These are phyloP conservation scores for Ceratocystis papillata DNA, from an alignment of 2,329 filamentous ascomycete species.

Conservation along the genomic window DNA sequence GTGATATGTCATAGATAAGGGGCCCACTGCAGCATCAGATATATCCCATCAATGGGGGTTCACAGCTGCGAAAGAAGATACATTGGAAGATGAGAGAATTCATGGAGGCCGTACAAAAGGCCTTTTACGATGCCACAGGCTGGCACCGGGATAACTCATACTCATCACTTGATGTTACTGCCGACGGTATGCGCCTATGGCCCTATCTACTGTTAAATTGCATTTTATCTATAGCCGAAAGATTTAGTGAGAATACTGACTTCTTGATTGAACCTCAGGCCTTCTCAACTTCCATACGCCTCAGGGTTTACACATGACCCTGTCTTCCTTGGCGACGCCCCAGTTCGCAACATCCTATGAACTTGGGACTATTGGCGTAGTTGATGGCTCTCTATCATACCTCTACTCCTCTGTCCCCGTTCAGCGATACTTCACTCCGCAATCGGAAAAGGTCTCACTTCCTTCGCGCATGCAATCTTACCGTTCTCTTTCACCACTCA, in stretches of 20 bases:
- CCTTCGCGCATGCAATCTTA: slow-evolving; percentile 73
- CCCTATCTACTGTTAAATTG: not conserved
- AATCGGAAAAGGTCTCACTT: slow-evolving; percentile 65
- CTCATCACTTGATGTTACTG: slow-evolving; percentile 70
- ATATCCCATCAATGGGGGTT: not conserved
- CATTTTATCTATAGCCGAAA: too few relatives aligned
- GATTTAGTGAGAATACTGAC: slow-evolving; percentile 2
- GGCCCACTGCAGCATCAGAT: not conserved
- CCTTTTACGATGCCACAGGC: slow-evolving; percentile 74
- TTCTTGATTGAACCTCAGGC: slow-evolving; percentile 38
- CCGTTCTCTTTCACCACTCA: slow-evolving; percentile 50
- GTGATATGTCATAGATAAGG: slow-evolving; percentile 1
- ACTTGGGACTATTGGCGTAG: slow-evolving; percentile 75
- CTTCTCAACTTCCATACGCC: slow-evolving; percentile 84
- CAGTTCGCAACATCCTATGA: slow-evolving; percentile 94
- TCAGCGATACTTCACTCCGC: slow-evolving; percentile 49
- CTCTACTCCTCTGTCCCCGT: slow-evolving; percentile 83
- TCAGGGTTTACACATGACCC: slow-evolving; percentile 68
- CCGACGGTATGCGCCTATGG: slow-evolving; percentile 49
- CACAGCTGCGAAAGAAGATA: slow-evolving; percentile 25
- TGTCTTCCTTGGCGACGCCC: slow-evolving; percentile 82
- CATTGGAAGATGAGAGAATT: slow-evolving; percentile 67
- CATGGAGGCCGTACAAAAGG: slow-evolving; percentile 91
- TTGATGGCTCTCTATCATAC: slow-evolving; percentile 95
- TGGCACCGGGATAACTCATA: slow-evolving; percentile 94